phyloP scores from a whole-genome alignment of 331 rosid species.

The Malus hybrid region DNA sequence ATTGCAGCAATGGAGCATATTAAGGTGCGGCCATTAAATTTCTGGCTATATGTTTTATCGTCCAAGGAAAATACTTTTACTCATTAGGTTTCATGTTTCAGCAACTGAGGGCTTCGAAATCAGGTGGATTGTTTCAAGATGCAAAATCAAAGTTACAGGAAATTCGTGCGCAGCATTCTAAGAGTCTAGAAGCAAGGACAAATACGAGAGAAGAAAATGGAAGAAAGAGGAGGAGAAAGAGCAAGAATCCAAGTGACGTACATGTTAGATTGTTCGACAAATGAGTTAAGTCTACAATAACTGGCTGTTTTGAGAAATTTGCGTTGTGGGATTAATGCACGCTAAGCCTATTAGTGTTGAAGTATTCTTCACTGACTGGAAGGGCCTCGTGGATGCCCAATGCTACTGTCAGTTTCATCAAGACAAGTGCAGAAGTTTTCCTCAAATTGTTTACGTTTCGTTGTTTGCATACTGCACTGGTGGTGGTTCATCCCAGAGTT shows the following conservation, averaged over 20 bases:
- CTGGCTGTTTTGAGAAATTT: not conserved
- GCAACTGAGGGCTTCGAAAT: conserved; percentile 80
- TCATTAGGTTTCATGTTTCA: conserved; percentile 32
- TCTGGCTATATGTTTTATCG: not conserved
- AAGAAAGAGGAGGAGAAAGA: conserved; percentile 43
- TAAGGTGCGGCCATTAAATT: conserved; percentile 42
- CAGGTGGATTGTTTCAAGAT: conserved; percentile 75
- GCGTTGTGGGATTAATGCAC: not conserved
- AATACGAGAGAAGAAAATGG: conserved; percentile 46
- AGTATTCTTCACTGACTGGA: not conserved
- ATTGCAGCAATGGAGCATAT: conserved; percentile 98
- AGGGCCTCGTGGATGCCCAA: not conserved
- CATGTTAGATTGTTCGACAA: conserved; percentile 5
- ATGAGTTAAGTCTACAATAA: not conserved
- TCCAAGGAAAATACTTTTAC: not conserved
- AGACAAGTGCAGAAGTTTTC: not conserved
- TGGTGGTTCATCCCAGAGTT: not conserved
- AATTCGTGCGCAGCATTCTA: conserved; percentile 65
- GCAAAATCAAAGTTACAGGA: conserved; percentile 66
- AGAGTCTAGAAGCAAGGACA: conserved; percentile 47
- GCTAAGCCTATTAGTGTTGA: not conserved
- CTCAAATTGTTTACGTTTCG: not conserved
- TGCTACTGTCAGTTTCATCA: not conserved
- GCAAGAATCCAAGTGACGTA: conserved; percentile 21
- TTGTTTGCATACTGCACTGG: not conserved